Conservation (phyloP, 2,329 filamentous ascomycete species). For the Aureobasidium leucospermi region DNA sequence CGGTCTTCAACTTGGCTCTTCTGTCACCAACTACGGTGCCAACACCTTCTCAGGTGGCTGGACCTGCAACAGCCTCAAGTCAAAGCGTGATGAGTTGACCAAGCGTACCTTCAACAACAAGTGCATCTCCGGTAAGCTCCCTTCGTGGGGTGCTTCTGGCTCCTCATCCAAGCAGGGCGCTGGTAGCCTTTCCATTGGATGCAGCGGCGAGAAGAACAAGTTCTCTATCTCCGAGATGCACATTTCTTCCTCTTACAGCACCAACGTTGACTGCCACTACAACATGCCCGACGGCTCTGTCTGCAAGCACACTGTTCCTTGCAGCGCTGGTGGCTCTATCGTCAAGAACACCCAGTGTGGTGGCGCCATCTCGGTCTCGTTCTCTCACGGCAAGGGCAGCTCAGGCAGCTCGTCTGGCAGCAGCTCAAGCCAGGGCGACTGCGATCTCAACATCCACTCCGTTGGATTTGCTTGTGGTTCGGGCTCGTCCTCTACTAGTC, state of each 20-base stretch:
- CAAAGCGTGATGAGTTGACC: conserved; percentile 50
- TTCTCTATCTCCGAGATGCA: conserved; percentile 75
- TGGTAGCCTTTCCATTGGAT: conserved; percentile 52
- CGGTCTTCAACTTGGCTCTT: conserved; percentile 40
- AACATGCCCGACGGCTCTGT: conserved; percentile 72
- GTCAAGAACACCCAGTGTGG: conserved; percentile 85
- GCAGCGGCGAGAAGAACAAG: conserved; percentile 41
- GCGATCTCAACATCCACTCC: conserved; percentile 65
- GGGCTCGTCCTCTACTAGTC: conserved; percentile 14
- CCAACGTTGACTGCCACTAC: conserved; percentile 78
- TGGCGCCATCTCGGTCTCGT: conserved; percentile 74
- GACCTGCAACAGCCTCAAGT: conserved; percentile 55
- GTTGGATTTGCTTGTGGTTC: conserved; percentile 66
- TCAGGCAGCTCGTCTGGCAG: conserved; percentile 17
- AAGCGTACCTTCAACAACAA: conserved; percentile 38
- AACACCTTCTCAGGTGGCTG: conserved; percentile 72
- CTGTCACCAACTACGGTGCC: conserved; percentile 60
- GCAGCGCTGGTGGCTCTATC: conserved; percentile 59
- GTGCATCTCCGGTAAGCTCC: conserved; percentile 36
- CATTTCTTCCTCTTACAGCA: conserved; percentile 66
- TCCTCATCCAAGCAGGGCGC: conserved; percentile 30
- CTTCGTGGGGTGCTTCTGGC: conserved; percentile 20
- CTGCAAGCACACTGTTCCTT: conserved; percentile 71
- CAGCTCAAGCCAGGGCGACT: conserved; percentile 40
- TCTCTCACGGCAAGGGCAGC: conserved; percentile 52